Base-by-base conservation (phyloP, 2,329 filamentous ascomycete genomes). In the Stromatinia cepivora region DNA sequence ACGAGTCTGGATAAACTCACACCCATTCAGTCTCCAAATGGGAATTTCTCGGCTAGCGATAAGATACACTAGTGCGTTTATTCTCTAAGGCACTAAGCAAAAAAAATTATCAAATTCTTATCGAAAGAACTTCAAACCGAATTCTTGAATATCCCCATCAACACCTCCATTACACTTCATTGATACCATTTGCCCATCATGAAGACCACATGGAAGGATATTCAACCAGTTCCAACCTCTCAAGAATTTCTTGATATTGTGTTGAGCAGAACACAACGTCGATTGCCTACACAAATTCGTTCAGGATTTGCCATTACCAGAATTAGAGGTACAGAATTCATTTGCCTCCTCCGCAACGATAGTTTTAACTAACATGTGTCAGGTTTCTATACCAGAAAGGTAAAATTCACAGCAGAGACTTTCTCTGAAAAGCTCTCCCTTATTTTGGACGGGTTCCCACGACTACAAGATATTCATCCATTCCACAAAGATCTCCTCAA, bases 191-290 rank as follows among this genome's bases (percentile, higher is more conserved):
- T 70, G 73, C 74, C 73, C 80, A 83, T 82, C 73, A 87, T 87
- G 85, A 87, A 86, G 83, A 86, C 84, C 72, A 87, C 86, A 69
- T 90, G 87, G 87, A 90, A 90, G 80, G 89, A 92, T 79, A 96
- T 96, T 76, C 90, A 91, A 72, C 92, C 93, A 74, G 92, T 97
- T 74, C 94, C 94, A 70, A 96, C 92, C 77, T 90, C 90, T 80
- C 91, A 96, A 84, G 95, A 99, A 82, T 98, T 99, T 79, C 86
- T 99, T 77, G 95, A 99, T 82, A 97, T 99, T 80, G 94, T 98
- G 74, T 87, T 99, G 77, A 96, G 92, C 78, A 87, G 95, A 76
- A 97, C 93, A 6, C 94, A 98, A 85, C 87, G 94, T 79, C 90
- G 94, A 72, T 85, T 99, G 73, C 95, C 95, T 20, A 99, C 93